Evolutionary conservation across 2,329 filamentous ascomycete genomes (phyloP).

Genomic region (Penicillium sp.): DNA sequence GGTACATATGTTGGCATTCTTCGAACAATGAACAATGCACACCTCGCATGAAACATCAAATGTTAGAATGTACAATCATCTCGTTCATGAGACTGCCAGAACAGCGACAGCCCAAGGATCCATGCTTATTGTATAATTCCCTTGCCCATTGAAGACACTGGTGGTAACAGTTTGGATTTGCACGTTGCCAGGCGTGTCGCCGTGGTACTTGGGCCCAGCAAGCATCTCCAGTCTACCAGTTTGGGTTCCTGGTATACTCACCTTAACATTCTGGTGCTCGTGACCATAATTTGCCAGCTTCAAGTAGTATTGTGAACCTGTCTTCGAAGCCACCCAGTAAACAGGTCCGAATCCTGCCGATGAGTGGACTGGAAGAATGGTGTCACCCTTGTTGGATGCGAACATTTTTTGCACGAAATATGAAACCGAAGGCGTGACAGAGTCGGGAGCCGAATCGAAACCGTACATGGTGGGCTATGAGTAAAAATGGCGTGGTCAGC

Average conservation of each 20-base stretch:
- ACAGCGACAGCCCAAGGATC: slow-evolving; percentile 29
- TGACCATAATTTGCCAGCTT: slow-evolving; percentile 36
- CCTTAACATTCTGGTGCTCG: slow-evolving; percentile 23
- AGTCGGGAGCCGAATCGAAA: slow-evolving; percentile 30
- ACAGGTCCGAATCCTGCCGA: slow-evolving; percentile 31
- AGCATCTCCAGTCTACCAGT: slow-evolving; percentile 28
- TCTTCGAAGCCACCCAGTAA: slow-evolving; percentile 37
- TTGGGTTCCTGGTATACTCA: slow-evolving; percentile 27
- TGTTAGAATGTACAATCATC: background rate
- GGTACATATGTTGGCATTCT: background rate
- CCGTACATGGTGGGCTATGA: slow-evolving; percentile 36
- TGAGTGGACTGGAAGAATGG: slow-evolving; percentile 32
- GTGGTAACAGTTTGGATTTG: slow-evolving; percentile 16
- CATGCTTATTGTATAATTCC: slow-evolving; percentile 26
- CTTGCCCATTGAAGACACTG: slow-evolving; percentile 12
- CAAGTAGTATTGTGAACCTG: slow-evolving; percentile 24
- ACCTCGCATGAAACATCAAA: background rate
- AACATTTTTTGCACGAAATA: slow-evolving; percentile 42
- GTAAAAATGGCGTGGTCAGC: background rate
- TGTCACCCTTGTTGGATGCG: slow-evolving; percentile 32
- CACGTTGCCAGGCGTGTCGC: slow-evolving; percentile 22
- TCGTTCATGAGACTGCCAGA: slow-evolving; percentile 20
- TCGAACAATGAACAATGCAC: background rate
- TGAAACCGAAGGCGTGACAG: slow-evolving; percentile 34
- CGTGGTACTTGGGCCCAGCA: slow-evolving; percentile 20